A percentile compares a stretch with the other conserved stretches of the same genome.
These are phyloP conservation scores for Penicillium turbatum DNA, from an alignment of 495 filamentous ascomycete species.

Conservation along the genomic window DNA sequence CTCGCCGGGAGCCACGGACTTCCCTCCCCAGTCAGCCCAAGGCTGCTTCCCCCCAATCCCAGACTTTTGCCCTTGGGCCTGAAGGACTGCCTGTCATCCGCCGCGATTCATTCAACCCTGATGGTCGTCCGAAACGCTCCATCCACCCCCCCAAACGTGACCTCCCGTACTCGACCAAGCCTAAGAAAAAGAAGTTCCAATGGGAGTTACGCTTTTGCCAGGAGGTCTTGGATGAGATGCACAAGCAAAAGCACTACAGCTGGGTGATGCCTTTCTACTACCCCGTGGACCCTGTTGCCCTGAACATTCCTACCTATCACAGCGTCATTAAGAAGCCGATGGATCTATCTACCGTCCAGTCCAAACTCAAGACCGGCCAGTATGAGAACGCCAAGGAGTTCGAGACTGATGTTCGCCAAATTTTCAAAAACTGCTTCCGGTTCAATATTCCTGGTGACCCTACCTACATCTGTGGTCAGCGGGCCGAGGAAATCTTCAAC, in stretches of 20 bases:
- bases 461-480: conserved; percentile 64
- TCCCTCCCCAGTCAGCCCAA: conserved; percentile 36
- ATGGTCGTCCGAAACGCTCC: conserved; percentile 83
- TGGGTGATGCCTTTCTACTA: conserved; percentile 67
- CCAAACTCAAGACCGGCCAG: conserved; percentile 73
- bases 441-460: conserved; percentile 83
- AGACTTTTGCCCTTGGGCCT: conserved; percentile 76
- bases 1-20: conserved; percentile 52
- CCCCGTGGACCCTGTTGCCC: conserved; percentile 88
- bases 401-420: conserved; percentile 72
- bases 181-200: conserved; percentile 87
- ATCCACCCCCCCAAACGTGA: conserved; percentile 92
- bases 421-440: conserved; percentile 83
- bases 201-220: conserved; percentile 89
- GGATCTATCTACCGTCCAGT: conserved; percentile 75
- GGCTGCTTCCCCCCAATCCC: conserved; percentile 48
- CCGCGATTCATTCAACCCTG: conserved; percentile 72
- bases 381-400: conserved; percentile 84
- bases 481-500: conserved; percentile 68
- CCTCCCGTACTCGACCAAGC: conserved; percentile 75
- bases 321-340: conserved; percentile 93
- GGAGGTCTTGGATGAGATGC: conserved; percentile 70
- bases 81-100: conserved; percentile 89
- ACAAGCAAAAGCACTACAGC: conserved; percentile 63
- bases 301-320: conserved; percentile 92